These are phyloP conservation scores for Macrocystidia cucumis DNA, from an alignment of 1,284 basidiomycete species.

Conservation along the genomic window DNA sequence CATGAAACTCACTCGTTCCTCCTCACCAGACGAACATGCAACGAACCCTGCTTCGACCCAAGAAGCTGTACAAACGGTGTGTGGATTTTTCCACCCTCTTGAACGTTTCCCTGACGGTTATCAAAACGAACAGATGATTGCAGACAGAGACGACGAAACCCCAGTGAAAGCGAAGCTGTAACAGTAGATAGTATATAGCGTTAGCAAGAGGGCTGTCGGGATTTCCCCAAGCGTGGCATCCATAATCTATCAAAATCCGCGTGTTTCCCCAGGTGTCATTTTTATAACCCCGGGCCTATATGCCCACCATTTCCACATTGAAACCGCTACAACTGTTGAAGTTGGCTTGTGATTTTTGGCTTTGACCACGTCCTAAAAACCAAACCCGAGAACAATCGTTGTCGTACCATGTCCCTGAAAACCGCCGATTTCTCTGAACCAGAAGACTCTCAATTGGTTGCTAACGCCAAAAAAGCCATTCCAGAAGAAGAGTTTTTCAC, in stretches of 20 bases:
- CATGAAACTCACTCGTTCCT: constrained; percentile 1
- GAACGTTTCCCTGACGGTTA: neutral
- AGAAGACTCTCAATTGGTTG: constrained; percentile 83
- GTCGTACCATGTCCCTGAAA: too few species aligned
- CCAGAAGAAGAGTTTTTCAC: constrained; percentile 51
- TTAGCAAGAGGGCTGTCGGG: too few species aligned
- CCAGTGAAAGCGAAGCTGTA: constrained; percentile 43
- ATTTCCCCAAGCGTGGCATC: too few species aligned
- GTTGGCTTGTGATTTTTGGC: too few species aligned
- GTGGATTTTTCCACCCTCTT: constrained; percentile 6
- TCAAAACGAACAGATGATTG: constrained; percentile 45
- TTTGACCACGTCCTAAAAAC: too few species aligned
- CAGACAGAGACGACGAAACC: constrained; percentile 58
- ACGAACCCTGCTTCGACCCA: constrained; percentile 68
- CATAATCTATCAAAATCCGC: too few species aligned
- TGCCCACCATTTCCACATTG: constrained; percentile 23
- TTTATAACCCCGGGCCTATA: too few species aligned
- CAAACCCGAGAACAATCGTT: too few species aligned
- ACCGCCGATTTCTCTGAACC: constrained; percentile 61
- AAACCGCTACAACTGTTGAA: too few species aligned
- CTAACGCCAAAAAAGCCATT: constrained; percentile 68
- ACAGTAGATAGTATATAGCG: constrained; percentile 6
- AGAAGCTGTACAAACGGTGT: constrained; percentile 69
- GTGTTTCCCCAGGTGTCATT: too few species aligned
- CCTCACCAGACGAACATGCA: constrained; percentile 63